phyloP scores from a whole-genome alignment of 2,329 filamentous ascomycete species.

The Colletotrichum sublineola region DNA sequence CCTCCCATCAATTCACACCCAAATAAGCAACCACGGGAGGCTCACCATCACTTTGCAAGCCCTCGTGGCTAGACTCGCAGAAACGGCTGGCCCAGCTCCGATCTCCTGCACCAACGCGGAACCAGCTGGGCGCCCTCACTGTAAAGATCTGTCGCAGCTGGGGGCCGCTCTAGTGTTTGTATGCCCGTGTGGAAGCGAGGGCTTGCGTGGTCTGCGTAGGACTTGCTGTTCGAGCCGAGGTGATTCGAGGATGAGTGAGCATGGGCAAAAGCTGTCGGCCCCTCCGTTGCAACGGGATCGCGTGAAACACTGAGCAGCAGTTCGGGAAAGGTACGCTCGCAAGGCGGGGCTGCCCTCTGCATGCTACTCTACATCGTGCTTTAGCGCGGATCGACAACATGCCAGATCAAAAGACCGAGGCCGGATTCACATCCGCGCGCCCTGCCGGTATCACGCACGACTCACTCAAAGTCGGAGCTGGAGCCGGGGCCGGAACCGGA shows the following conservation, averaged over 20 bases:
- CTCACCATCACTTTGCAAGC: background rate
- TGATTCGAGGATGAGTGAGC: background rate
- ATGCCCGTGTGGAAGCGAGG: background rate
- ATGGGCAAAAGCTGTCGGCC: background rate
- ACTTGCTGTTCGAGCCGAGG: background rate
- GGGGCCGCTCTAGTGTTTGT: background rate
- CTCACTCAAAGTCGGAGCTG: background rate
- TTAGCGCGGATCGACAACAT: background rate
- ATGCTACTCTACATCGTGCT: conserved; percentile 15
- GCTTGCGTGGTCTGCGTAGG: background rate
- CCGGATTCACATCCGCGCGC: conserved; percentile 21
- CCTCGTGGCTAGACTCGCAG: conserved; percentile 16
- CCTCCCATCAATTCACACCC: background rate
- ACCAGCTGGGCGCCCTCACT: background rate
- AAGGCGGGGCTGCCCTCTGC: conserved; percentile 3
- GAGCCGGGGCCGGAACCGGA: background rate
- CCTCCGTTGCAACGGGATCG: conserved; percentile 8
- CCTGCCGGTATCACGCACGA: conserved; percentile 17
- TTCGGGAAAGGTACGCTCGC: conserved; percentile 16
- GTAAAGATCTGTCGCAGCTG: too few relatives aligned
- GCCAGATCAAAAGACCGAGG: background rate
- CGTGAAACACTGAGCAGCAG: conserved; percentile 12
- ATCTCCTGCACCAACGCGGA: conserved; percentile 18
- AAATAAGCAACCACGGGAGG: background rate
- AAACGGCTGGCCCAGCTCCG: conserved; percentile 5